Base-by-base conservation (phyloP, 768 basidiomycete species). In the Tricholoma furcatifolium region DNA sequence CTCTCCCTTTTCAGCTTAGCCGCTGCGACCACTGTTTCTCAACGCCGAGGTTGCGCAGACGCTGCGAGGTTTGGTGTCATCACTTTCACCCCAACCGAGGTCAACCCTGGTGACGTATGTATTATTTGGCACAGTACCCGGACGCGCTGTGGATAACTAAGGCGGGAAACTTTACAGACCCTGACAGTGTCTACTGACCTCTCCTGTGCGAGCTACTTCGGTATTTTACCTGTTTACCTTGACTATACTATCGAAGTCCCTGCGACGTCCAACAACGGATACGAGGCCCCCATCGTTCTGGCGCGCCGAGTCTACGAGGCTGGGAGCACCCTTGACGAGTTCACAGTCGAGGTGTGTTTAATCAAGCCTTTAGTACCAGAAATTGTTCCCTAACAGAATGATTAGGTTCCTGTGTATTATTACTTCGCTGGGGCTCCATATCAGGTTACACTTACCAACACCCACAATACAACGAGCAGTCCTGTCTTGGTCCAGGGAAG, bases 101-200 rank as follows among this genome's bases (percentile, higher is more conserved):
- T 55, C 18, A 58, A 43, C 31, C 42, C 57, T 18, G 57, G 57
- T 17, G 57, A 58, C 17, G 57, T 58, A 55, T 23, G 53, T 55
- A 18, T 23, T 4, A 27, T 27, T 27, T 7, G 3, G 27, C 27
- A 27, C 27, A 27, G 27, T 27, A 7, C 7, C 7, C 7, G 27
- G 3, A 27, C 27, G 27, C 7, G 27, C 7, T 7, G 7, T 27
- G 27, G 7, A 27, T 27, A 27, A 27, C 27, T 27, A 27, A 27
- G 7, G 27, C 27, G 27, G 4, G 27, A 27, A 3, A 23, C 9
- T 44, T 23, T 17, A 35, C 36, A 58, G 57, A 17, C 45, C 6
- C 40, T 58, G 14, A 52, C 46, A 0, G 20, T 58, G 12, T 32
- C 43, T 24, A 50, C 46, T 11, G 42, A 57, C 35, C 44, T 55